Conservation (phyloP, 805 yeast species). For the Wickerhamomyces subpelliculosus region DNA sequence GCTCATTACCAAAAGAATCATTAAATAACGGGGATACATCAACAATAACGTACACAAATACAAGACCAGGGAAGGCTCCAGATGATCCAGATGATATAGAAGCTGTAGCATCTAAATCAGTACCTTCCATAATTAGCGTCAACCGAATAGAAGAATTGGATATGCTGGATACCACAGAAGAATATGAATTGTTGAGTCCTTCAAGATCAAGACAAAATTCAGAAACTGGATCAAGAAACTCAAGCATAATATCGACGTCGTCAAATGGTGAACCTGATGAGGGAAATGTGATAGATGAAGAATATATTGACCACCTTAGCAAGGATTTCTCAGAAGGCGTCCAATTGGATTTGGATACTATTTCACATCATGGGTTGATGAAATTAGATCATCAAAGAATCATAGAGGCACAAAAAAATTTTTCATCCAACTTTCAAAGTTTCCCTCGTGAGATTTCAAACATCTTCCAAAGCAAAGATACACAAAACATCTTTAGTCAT, state of each 20-base stretch:
- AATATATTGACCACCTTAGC: no score
- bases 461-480: slow-evolving; percentile 3
- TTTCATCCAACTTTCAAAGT: slow-evolving; percentile 1
- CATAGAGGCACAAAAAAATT: not conserved
- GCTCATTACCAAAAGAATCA: not conserved
- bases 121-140: no score
- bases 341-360: not conserved
- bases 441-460: slow-evolving; percentile 1
- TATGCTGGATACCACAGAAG: slow-evolving; percentile 1
- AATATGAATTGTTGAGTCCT: not conserved
- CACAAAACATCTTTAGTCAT: slow-evolving; percentile 4
- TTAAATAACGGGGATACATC: not conserved
- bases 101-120: no score
- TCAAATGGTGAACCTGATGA: not conserved
- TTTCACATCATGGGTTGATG: not conserved
- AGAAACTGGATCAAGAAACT: not conserved
- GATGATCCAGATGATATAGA: no score
- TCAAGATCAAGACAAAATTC: not conserved
- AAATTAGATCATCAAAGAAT: not conserved
- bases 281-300: no score
- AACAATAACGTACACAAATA: no score
- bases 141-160: not conserved
- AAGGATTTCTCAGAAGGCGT: not conserved
- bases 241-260: no score
- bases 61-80: no score